Conservation (phyloP, 345 rosid genomes). For the Clausena lansium region DNA sequence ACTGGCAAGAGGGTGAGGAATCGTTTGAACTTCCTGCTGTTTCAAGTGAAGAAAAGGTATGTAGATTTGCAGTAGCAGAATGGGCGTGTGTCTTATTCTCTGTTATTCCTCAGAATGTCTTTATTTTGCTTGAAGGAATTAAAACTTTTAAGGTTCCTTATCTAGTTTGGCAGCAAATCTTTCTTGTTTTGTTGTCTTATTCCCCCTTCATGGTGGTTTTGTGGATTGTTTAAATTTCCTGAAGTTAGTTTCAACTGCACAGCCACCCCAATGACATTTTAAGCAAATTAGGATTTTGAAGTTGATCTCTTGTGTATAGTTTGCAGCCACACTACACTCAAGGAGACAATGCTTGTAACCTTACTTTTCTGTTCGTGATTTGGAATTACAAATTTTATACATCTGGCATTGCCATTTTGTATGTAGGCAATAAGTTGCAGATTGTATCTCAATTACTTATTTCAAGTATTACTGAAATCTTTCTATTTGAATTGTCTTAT, state of each 20-base stretch:
- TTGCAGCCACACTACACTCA: background rate
- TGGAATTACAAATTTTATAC: background rate
- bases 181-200: background rate
- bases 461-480: background rate
- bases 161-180: background rate
- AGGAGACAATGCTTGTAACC: background rate
- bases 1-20: slow-evolving; percentile 89
- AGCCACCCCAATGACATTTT: background rate
- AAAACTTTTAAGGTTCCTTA: background rate
- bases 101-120: background rate
- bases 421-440: background rate
- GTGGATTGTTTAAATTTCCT: background rate
- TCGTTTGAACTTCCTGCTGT: slow-evolving; percentile 74
- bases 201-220: background rate
- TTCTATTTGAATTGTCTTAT: background rate
- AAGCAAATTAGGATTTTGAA: background rate
- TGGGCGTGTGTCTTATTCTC: background rate
- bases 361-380: background rate
- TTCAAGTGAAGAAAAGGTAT: slow-evolving; percentile 73
- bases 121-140: background rate
- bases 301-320: background rate
- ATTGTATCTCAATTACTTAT: background rate
- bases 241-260: background rate
- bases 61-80: background rate
- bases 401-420: background rate